Percentiles rank a stretch among this genome's conserved stretches.
Evolutionary conservation across 371 early-diverging fungal species (phyloP).

Genomic region (Quaeritorhiza haematococci): DNA sequence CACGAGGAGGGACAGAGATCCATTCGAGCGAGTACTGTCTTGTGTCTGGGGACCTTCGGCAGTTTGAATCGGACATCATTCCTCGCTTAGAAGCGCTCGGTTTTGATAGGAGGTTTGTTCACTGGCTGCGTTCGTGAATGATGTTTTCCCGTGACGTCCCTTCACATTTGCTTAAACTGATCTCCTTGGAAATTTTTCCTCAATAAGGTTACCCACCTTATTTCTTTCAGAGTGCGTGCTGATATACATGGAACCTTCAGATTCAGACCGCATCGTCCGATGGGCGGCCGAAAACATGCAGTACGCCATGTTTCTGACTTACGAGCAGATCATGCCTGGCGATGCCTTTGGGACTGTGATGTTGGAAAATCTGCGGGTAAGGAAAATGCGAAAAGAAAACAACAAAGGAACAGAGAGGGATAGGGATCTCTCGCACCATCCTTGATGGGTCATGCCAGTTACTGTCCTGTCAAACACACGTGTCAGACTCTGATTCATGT

Average conservation of each 20-base stretch:
- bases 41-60: conserved; percentile 76
- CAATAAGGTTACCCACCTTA: conserved; percentile 67
- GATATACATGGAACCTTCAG: conserved; percentile 70
- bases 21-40: conserved; percentile 62
- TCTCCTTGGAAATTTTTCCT: not conserved
- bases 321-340: conserved; percentile 86
- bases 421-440: too few species aligned
- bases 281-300: conserved; percentile 57
- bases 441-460: too few species aligned
- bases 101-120: conserved; percentile 54
- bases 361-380: conserved; percentile 72
- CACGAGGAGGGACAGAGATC: conserved; percentile 69
- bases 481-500: not conserved
- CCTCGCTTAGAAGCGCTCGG: conserved; percentile 58
- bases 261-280: conserved; percentile 60
- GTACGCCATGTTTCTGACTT: conserved; percentile 62
- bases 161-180: not conserved
- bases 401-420: not conserved
- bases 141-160: not conserved
- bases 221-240: conserved; percentile 90
- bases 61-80: conserved; percentile 52
- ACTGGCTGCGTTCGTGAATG: not conserved
- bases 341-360: conserved; percentile 91
- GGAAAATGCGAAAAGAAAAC: not conserved
- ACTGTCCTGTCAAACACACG: not conserved